Conservation (phyloP, 139 green algal species). For the Micractinium sp. region DNA sequence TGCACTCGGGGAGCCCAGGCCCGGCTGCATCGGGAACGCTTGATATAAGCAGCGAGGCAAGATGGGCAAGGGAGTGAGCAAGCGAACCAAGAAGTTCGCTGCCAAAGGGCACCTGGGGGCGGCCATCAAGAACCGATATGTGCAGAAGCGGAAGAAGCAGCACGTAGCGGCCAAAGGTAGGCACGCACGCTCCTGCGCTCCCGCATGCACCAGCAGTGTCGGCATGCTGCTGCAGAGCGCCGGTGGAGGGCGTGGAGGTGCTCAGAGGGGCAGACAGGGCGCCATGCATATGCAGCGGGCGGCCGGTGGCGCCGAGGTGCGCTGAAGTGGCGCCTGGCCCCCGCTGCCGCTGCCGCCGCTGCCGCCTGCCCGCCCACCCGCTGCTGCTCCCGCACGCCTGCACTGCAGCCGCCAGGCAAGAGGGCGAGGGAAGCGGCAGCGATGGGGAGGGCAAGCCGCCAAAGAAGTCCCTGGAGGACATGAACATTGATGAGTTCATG, state of each 20-base stretch:
- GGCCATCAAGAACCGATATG: not conserved
- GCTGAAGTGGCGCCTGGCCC: not conserved
- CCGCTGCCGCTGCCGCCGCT: not conserved
- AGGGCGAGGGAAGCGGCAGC: not conserved
- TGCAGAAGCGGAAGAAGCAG: not conserved
- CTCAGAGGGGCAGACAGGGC: not conserved
- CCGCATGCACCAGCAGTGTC: not conserved
- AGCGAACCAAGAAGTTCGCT: constrained; percentile 19
- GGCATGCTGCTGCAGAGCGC: not conserved
- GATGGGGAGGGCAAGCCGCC: not conserved
- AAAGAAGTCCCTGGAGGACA: constrained; percentile 37
- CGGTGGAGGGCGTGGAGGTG: not conserved
- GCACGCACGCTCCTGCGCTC: not conserved
- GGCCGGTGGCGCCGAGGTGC: not conserved
- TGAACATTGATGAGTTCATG: constrained; percentile 51
- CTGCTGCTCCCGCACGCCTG: not conserved
- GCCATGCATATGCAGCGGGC: not conserved
- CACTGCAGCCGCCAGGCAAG: not conserved
- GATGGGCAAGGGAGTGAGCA: not conserved
- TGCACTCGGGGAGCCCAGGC: no score
- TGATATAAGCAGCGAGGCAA: not conserved
- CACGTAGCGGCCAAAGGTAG: not conserved
- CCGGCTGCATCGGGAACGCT: not conserved
- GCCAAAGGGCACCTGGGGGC: constrained; percentile 9
- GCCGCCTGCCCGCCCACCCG: not conserved